These are phyloP conservation scores for Fusarium camptoceras DNA, from an alignment of 2,329 filamentous ascomycete genomes.

Conservation along the genomic window DNA sequence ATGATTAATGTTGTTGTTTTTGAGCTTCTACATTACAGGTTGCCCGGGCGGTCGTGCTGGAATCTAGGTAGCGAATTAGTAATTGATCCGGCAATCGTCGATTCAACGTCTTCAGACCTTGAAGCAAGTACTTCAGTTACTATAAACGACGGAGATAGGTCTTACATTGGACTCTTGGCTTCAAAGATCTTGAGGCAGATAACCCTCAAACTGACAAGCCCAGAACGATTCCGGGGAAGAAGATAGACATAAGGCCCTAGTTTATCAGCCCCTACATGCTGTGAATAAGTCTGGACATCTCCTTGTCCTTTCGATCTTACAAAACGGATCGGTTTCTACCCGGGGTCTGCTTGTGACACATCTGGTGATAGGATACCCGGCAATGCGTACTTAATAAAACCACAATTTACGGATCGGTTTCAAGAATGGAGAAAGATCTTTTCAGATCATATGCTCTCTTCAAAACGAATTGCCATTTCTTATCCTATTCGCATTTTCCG, in stretches of 20 bases:
- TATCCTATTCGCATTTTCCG: not conserved
- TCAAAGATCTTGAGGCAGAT: too few species aligned
- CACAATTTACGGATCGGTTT: not conserved
- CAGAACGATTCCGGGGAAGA: accelerated
- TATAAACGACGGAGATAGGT: too few species aligned
- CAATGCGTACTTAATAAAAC: too few species aligned
- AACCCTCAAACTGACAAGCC: accelerated
- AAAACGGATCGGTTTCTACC: too few species aligned
- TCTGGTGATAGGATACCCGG: too few species aligned
- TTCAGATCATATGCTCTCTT: not conserved
- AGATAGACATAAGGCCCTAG: not conserved
- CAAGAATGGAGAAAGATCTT: accelerated
- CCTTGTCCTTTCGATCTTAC: not conserved
- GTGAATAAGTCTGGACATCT: not conserved
- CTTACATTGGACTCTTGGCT: too few species aligned
- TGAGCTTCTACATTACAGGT: not conserved
- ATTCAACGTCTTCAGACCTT: not conserved
- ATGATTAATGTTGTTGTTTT: not conserved
- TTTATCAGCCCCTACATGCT: accelerated
- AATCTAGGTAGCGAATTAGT: not conserved
- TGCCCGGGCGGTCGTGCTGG: too few species aligned
- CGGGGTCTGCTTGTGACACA: too few species aligned
- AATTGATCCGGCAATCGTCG: not conserved
- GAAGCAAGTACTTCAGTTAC: not conserved
- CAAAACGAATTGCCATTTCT: not conserved